Percentiles rank a stretch among this genome's conserved stretches.
Evolutionary conservation across 78 protist genomes (phyloP).

Genomic region (Bodo saltans): DNA sequence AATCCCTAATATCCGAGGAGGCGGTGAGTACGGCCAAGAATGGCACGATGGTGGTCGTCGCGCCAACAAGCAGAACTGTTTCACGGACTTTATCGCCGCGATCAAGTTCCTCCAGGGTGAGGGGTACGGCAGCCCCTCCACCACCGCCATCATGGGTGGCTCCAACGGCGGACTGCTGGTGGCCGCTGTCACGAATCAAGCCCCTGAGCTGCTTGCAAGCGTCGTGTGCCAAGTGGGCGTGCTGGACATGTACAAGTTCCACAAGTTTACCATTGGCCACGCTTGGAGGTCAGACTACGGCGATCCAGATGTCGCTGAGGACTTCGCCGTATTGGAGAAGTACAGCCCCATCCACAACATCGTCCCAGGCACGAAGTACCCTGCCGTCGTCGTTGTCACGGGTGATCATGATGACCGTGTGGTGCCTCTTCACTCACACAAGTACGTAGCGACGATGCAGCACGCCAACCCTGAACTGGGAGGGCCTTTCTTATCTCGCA

Average conservation of each 20-base stretch:
- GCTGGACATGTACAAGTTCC: slow-evolving; percentile 85
- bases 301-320: slow-evolving; percentile 30
- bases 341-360: slow-evolving; percentile 83
- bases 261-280: slow-evolving; percentile 83
- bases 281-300: slow-evolving; percentile 83
- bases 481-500: slow-evolving; percentile 56
- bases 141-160: slow-evolving; percentile 73
- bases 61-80: slow-evolving; percentile 60
- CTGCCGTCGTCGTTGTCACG: slow-evolving; percentile 59
- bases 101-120: slow-evolving; percentile 53
- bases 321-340: slow-evolving; percentile 26
- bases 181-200: slow-evolving; percentile 73
- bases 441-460: slow-evolving; percentile 67
- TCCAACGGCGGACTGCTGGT: slow-evolving; percentile 88
- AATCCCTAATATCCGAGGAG: slow-evolving; percentile 89
- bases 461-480: slow-evolving; percentile 30
- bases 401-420: slow-evolving; percentile 92
- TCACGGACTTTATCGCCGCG: slow-evolving; percentile 80
- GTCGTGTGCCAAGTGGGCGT: slow-evolving; percentile 59
- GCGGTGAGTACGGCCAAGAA: slow-evolving; percentile 81
- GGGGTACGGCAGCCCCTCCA: slow-evolving; percentile 24
- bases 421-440: slow-evolving; percentile 82
- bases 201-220: slow-evolving; percentile 77
- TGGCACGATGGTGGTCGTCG: slow-evolving; percentile 84
- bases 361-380: slow-evolving; percentile 26